These are phyloP conservation scores for Arthrinium puccinioides DNA, from an alignment of 2,329 filamentous ascomycete species.

Conservation along the genomic window DNA sequence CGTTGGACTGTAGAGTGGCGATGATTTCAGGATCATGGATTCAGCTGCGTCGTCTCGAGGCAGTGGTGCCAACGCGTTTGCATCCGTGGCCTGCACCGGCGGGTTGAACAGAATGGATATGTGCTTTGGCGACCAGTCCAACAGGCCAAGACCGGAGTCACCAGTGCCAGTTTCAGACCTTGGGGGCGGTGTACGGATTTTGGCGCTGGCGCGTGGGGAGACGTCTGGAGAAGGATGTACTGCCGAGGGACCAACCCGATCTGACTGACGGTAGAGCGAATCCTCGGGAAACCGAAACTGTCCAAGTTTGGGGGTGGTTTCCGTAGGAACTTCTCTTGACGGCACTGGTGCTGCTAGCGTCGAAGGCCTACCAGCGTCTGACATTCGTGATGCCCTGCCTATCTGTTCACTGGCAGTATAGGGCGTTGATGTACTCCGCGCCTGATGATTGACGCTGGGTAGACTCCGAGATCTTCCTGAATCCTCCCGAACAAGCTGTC, in stretches of 20 bases:
- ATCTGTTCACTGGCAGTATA: background rate
- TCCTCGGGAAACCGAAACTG: constrained; percentile 21
- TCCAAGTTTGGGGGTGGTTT: constrained; percentile 9
- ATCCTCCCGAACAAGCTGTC: constrained; percentile 1
- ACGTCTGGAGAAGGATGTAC: background rate
- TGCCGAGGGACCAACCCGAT: background rate
- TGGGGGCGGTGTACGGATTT: background rate
- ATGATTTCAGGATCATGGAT: constrained; percentile 12
- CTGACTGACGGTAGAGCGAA: constrained; percentile 8
- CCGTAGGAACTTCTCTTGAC: background rate
- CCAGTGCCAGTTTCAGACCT: constrained; percentile 1
- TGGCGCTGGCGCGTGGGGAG: background rate
- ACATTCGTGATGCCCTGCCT: constrained; percentile 1
- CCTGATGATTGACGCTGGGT: constrained; percentile 12
- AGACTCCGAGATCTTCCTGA: constrained; percentile 19
- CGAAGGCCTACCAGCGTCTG: constrained; percentile 1
- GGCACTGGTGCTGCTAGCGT: background rate
- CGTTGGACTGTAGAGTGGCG: constrained; percentile 9
- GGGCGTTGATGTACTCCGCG: constrained; percentile 15
- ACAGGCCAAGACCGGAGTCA: constrained; percentile 10
- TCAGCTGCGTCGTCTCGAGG: constrained; percentile 6
- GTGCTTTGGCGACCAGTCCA: constrained; percentile 21
- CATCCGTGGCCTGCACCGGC: constrained; percentile 13
- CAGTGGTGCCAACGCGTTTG: constrained; percentile 6
- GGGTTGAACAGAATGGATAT: constrained; percentile 20